Conservation (phyloP, 2,329 filamentous ascomycete genomes). For the Hypoxylon sp. region DNA sequence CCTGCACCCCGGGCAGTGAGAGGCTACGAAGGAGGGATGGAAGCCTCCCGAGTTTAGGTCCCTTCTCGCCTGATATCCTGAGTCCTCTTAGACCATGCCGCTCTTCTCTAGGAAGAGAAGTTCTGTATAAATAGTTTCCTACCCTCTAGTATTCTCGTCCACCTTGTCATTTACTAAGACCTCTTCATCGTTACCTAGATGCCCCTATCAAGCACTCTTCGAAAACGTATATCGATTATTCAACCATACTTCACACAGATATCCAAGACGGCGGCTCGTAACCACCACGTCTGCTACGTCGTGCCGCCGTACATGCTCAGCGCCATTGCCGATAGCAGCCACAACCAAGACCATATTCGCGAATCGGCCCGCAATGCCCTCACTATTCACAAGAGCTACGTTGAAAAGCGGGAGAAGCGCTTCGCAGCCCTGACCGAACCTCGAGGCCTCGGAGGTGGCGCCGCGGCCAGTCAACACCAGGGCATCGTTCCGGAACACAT, state of each 20-base stretch:
- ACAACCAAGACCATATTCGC: conserved; percentile 49
- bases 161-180: not conserved
- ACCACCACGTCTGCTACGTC: conserved; percentile 48
- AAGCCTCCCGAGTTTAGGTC: not conserved
- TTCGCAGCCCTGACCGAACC: conserved; percentile 48
- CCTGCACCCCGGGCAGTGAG: conserved; percentile 6
- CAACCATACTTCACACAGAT: not conserved
- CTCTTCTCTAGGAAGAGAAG: not conserved
- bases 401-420: conserved; percentile 46
- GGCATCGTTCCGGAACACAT: conserved; percentile 52
- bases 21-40: not conserved
- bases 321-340: conserved; percentile 51
- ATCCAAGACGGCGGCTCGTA: conserved; percentile 38
- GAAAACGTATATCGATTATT: conserved; percentile 8
- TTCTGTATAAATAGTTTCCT: not conserved
- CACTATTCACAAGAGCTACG: conserved; percentile 45
- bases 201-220: conserved; percentile 2
- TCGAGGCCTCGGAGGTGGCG: conserved; percentile 39
- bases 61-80: not conserved
- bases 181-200: conserved; percentile 5
- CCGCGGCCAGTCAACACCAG: conserved; percentile 27
- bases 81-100: not conserved
- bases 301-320: conserved; percentile 57
- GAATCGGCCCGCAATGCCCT: conserved; percentile 49
- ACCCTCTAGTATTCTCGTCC: not conserved